phyloP scores from a whole-genome alignment of 163 green algal species.

The Volvox carteri region DNA sequence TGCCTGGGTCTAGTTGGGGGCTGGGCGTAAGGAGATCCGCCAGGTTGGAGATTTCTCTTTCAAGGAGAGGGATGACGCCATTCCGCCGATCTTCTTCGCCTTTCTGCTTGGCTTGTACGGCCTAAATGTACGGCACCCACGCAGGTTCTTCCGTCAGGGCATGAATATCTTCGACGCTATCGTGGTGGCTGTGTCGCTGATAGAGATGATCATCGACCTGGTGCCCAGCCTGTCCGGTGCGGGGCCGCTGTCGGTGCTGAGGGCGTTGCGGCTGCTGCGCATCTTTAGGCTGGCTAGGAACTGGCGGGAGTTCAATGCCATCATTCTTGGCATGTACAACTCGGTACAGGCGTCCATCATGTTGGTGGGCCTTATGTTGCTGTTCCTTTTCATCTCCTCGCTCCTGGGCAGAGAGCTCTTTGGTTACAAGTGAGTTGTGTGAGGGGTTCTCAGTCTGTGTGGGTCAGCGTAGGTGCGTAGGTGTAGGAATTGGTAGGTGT shows the following conservation, averaged over 20 bases:
- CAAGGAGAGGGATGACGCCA: too few relatives aligned
- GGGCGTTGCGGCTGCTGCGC: constrained; percentile 79
- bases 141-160: constrained; percentile 65
- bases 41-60: too few relatives aligned
- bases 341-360: constrained; percentile 69
- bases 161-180: constrained; percentile 80
- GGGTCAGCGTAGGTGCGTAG: too few relatives aligned
- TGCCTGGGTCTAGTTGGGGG: too few relatives aligned
- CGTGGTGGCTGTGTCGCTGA: constrained; percentile 66
- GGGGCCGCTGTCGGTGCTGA: constrained; percentile 76
- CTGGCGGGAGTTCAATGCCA: constrained; percentile 60
- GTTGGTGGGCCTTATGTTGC: constrained; percentile 74
- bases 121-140: background rate
- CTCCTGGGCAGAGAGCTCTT: constrained; percentile 81
- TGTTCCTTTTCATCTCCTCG: constrained; percentile 82
- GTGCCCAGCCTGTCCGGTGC: constrained; percentile 33
- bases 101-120: background rate
- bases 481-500: too few relatives aligned
- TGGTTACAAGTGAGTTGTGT: constrained; percentile 31
- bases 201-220: constrained; percentile 68
- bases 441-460: too few relatives aligned
- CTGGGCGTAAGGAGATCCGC: too few relatives aligned
- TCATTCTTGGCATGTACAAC: constrained; percentile 59
- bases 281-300: constrained; percentile 80
- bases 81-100: too few relatives aligned